These are phyloP conservation scores for Cicer yamashitae DNA, from an alignment of 306 rosid genomes.

Conservation along the genomic window DNA sequence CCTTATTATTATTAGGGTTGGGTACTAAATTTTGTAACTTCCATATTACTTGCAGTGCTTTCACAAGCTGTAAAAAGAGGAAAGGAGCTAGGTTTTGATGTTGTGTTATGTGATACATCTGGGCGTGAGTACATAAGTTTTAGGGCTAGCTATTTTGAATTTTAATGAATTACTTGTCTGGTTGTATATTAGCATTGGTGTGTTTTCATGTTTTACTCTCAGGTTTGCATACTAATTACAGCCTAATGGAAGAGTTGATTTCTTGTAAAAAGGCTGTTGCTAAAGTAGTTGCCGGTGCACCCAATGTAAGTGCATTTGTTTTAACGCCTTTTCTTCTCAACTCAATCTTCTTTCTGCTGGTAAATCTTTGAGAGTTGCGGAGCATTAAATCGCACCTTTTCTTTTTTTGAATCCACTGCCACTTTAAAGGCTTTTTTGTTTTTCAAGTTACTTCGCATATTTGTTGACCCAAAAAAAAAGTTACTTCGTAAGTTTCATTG, in stretches of 20 bases:
- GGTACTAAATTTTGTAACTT: slow-evolving; percentile 54
- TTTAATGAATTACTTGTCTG: slow-evolving; percentile 32
- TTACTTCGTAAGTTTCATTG: slow-evolving; percentile 22
- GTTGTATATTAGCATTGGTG: slow-evolving; percentile 30
- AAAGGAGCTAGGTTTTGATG: slow-evolving; percentile 77
- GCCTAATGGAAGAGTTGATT: slow-evolving; percentile 96
- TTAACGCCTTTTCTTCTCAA: slow-evolving; percentile 8
- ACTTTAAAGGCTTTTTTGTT: slow-evolving; percentile 20
- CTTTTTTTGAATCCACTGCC: slow-evolving; percentile 17
- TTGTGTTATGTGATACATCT: slow-evolving; percentile 93
- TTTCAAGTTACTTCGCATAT: slow-evolving; percentile 6
- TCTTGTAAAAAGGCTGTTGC: slow-evolving; percentile 90
- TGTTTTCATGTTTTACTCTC: slow-evolving; percentile 41
- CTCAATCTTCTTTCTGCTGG: slow-evolving; percentile 32
- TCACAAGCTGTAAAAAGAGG: slow-evolving; percentile 91
- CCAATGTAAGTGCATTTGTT: slow-evolving; percentile 68
- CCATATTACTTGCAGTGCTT: slow-evolving; percentile 78
- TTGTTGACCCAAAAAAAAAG: not conserved
- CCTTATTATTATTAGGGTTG: slow-evolving; percentile 13
- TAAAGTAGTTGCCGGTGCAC: slow-evolving; percentile 83
- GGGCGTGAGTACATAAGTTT: slow-evolving; percentile 75
- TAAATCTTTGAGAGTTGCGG: slow-evolving; percentile 30
- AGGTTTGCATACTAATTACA: slow-evolving; percentile 97
- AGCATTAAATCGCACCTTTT: slow-evolving; percentile 28
- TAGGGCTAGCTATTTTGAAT: slow-evolving; percentile 29